Percentiles rank a stretch among this genome's conserved stretches.
phyloP scores from a whole-genome alignment of 2,329 filamentous ascomycete genomes.

The Aspergillus vadensis region DNA sequence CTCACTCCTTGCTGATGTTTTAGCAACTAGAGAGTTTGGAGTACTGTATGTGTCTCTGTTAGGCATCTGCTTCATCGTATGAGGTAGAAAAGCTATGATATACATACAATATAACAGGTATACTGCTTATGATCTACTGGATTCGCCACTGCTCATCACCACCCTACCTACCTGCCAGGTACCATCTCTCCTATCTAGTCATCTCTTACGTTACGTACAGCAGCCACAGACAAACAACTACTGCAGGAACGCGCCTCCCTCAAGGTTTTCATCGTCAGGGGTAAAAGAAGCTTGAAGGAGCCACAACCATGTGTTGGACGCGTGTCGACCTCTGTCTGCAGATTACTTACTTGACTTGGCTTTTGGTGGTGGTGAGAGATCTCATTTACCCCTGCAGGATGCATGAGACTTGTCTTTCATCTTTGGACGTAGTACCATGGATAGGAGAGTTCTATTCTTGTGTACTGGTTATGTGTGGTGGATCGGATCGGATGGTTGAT shows the following conservation, averaged over 20 bases:
- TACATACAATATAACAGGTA: too few species aligned
- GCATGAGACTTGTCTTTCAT: conserved; percentile 3
- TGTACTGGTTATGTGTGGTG: background rate
- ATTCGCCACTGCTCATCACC: background rate
- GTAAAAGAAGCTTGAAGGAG: background rate
- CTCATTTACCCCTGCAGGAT: conserved; percentile 7
- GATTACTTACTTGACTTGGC: background rate
- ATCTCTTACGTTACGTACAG: background rate
- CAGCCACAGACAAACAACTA: background rate
- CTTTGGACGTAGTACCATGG: background rate
- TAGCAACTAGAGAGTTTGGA: too few species aligned
- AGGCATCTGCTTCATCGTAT: too few species aligned
- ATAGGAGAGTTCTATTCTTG: background rate
- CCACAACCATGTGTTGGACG: conserved; percentile 3
- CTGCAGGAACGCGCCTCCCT: conserved; percentile 6
- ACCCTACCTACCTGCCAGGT: background rate
- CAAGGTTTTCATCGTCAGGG: conserved; percentile 7
- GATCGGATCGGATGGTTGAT: background rate
- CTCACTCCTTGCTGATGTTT: too few species aligned
- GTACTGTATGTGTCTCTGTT: too few species aligned
- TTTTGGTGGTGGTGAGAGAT: background rate
- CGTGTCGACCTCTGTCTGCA: conserved; percentile 4
- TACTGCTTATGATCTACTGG: too few species aligned
- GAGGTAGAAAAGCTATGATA: too few species aligned
- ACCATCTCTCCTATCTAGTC: background rate